These are phyloP conservation scores for Pythium apleroticum DNA, from an alignment of 352 stramenopile genomes.

Conservation along the genomic window DNA sequence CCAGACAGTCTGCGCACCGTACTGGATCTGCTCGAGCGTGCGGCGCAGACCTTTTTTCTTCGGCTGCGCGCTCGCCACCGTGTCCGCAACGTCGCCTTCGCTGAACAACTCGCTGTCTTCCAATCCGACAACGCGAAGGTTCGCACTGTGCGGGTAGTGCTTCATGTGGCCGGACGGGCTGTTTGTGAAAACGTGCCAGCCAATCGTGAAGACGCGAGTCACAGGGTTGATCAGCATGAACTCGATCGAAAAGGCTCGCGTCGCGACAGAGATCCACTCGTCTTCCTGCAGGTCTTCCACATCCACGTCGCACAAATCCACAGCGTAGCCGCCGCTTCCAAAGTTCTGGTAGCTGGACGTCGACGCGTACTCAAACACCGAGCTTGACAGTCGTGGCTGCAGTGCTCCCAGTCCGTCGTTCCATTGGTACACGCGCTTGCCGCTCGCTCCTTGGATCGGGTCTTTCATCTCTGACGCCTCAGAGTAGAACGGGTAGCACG, in stretches of 20 bases:
- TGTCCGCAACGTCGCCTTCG: background rate
- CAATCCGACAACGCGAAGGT: constrained; percentile 75
- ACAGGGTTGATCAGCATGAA: constrained; percentile 88
- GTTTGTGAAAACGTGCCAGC: constrained; percentile 81
- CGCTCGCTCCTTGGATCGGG: constrained; percentile 38
- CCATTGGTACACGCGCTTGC: constrained; percentile 61
- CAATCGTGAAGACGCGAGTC: constrained; percentile 88
- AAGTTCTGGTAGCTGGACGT: constrained; percentile 47
- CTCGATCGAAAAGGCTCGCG: constrained; percentile 79
- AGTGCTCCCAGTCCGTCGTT: constrained; percentile 59
- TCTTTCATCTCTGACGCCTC: constrained; percentile 49
- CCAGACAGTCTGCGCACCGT: background rate
- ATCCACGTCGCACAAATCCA: constrained; percentile 69
- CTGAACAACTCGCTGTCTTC: constrained; percentile 52
- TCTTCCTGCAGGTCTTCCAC: constrained; percentile 67
- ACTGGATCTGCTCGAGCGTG: background rate
- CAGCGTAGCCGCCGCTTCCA: constrained; percentile 66
- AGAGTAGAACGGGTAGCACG: constrained; percentile 79
- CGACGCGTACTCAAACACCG: constrained; percentile 40
- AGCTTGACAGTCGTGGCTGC: constrained; percentile 57
- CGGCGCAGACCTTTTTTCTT: background rate
- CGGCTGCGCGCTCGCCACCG: background rate
- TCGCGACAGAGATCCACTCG: constrained; percentile 74
- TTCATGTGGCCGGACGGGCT: constrained; percentile 80
- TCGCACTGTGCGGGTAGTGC: constrained; percentile 79